Conservation (phyloP, 108 stramenopile genomes). For the Fragilaria radians region DNA sequence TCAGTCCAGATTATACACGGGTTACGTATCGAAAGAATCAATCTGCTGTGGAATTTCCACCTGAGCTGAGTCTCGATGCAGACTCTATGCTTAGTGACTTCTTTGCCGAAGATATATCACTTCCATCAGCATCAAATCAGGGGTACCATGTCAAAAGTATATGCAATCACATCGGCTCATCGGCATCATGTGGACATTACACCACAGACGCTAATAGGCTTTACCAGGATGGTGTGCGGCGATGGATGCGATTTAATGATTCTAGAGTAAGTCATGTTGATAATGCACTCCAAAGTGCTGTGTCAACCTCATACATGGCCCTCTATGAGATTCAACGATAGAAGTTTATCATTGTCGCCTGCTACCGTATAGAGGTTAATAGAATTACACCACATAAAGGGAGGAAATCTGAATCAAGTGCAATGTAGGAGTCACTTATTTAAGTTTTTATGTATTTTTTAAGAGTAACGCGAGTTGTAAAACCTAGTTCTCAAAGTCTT, state of each 20-base stretch:
- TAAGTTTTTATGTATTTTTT: too few species aligned
- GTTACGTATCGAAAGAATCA: conserved; percentile 47
- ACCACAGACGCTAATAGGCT: conserved; percentile 39
- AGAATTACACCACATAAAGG: too few species aligned
- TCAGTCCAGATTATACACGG: conserved; percentile 36
- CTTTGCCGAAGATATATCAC: conserved; percentile 16
- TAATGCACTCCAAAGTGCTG: conserved; percentile 17
- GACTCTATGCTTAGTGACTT: conserved; percentile 18
- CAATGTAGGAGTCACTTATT: too few species aligned
- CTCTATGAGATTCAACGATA: too few species aligned
- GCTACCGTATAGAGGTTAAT: too few species aligned
- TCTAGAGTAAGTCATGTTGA: conserved; percentile 29
- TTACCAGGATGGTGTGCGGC: conserved; percentile 5
- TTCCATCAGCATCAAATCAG: conserved; percentile 6
- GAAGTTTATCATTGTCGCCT: too few species aligned
- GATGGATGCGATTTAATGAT: conserved; percentile 54
- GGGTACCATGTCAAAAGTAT: conserved; percentile 35
- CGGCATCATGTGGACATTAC: conserved; percentile 48
- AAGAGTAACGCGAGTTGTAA: too few species aligned
- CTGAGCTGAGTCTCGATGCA: conserved; percentile 21
- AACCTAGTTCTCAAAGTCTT: too few species aligned
- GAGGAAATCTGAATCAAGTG: too few species aligned
- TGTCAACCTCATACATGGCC: conserved; percentile 45
- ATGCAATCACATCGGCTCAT: conserved; percentile 48
- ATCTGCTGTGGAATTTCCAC: conserved; percentile 27